Conservation (phyloP, 2,329 filamentous ascomycete genomes). For the Xylaria sp. region DNA sequence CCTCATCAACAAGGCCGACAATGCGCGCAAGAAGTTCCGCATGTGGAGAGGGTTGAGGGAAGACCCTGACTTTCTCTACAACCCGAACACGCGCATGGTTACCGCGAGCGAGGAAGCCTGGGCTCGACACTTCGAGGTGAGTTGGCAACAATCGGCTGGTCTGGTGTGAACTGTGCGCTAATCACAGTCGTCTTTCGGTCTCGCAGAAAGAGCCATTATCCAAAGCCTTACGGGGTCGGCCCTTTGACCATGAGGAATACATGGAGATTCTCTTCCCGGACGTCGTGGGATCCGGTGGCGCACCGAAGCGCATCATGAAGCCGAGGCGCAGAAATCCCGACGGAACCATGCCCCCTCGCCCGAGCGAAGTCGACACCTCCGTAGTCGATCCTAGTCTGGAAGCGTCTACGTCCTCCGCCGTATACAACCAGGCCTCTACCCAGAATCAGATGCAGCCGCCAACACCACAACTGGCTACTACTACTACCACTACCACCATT, state of each 20-base stretch:
- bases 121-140: constrained; percentile 67
- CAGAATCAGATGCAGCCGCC: constrained; percentile 41
- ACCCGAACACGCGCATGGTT: constrained; percentile 61
- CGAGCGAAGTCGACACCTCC: constrained; percentile 60
- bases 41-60: constrained; percentile 69
- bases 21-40: constrained; percentile 71
- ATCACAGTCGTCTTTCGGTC: constrained; percentile 16
- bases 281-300: constrained; percentile 68
- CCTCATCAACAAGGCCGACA: constrained; percentile 72
- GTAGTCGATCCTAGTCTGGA: constrained; percentile 50
- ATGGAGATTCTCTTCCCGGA: constrained; percentile 71
- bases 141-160: constrained; percentile 40
- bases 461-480: constrained; percentile 40
- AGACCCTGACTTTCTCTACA: constrained; percentile 67
- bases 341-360: constrained; percentile 55
- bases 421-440: constrained; percentile 41
- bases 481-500: constrained; percentile 50
- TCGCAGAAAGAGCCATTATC: constrained; percentile 67
- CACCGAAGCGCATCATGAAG: constrained; percentile 69
- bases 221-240: constrained; percentile 65
- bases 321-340: constrained; percentile 63
- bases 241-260: constrained; percentile 70
- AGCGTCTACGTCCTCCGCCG: constrained; percentile 24
- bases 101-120: constrained; percentile 68
- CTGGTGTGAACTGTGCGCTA: constrained; percentile 10